These are phyloP conservation scores for Penicillium janthinellum DNA, from an alignment of 2,329 filamentous ascomycete genomes.

Conservation along the genomic window DNA sequence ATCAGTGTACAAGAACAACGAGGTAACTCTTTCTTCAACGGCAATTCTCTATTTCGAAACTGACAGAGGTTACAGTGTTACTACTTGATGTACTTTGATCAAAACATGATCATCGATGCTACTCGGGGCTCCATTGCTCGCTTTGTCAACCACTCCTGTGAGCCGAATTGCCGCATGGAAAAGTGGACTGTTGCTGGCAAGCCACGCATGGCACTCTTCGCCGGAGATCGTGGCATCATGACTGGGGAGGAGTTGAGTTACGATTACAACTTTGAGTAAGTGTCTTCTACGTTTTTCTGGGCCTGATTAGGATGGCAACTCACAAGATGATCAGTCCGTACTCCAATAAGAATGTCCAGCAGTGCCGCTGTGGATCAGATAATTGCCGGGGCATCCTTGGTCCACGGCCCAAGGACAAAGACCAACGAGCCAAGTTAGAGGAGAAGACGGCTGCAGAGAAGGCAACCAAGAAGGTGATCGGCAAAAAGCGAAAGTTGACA, in stretches of 20 bases:
- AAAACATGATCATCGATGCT: slow-evolving; percentile 98
- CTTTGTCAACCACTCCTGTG: slow-evolving; percentile 97
- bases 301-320: slow-evolving; percentile 7
- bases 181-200: slow-evolving; percentile 95
- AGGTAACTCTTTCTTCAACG: slow-evolving; percentile 58
- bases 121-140: slow-evolving; percentile 93
- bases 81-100: slow-evolving; percentile 97
- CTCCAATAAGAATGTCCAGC: slow-evolving; percentile 64
- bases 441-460: slow-evolving; percentile 25
- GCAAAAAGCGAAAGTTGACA: slow-evolving; percentile 39
- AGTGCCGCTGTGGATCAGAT: slow-evolving; percentile 63
- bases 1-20: slow-evolving; percentile 88
- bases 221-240: slow-evolving; percentile 84
- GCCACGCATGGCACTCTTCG: slow-evolving; percentile 95
- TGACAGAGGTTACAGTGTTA: slow-evolving; percentile 67
- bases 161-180: slow-evolving; percentile 95
- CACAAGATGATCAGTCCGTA: slow-evolving; percentile 47
- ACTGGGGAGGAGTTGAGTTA: slow-evolving; percentile 96
- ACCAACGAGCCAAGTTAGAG: slow-evolving; percentile 38
- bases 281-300: slow-evolving; percentile 4
- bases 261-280: slow-evolving; percentile 76
- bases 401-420: slow-evolving; percentile 55
- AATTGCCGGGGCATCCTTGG: slow-evolving; percentile 65
- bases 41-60: slow-evolving; percentile 2
- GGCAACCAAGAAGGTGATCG: slow-evolving; percentile 19